Evolutionary conservation across 495 filamentous ascomycete genomes (phyloP).

Genomic region (Bathelium albidoporum): DNA sequence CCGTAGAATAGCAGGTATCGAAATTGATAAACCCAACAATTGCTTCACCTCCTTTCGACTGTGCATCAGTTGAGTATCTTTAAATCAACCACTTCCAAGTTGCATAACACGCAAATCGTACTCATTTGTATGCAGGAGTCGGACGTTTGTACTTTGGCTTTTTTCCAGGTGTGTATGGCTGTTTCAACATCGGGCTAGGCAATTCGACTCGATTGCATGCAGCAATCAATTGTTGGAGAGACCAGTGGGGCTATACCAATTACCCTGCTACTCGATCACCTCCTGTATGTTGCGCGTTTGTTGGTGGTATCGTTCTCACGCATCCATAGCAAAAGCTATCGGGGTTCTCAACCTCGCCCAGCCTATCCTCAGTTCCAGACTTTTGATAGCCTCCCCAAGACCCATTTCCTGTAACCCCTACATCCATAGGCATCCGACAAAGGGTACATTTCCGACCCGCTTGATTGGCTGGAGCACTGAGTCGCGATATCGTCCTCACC

Average conservation of each 20-base stretch:
- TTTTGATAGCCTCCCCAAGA: constrained; percentile 27
- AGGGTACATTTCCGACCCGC: constrained; percentile 15
- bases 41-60: too few species aligned
- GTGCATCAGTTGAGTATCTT: too few species aligned
- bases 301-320: constrained; percentile 34
- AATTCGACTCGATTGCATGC: too few species aligned
- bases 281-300: not conserved
- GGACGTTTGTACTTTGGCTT: too few species aligned
- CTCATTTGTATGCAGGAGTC: not conserved
- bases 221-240: too few species aligned
- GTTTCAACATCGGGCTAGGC: too few species aligned
- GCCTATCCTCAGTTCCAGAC: not conserved
- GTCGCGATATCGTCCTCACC: constrained; percentile 72
- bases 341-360: not conserved
- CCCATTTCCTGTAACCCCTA: constrained; percentile 19
- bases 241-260: not conserved
- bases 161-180: too few species aligned
- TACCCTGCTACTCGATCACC: not conserved
- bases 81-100: too few species aligned
- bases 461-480: constrained; percentile 26
- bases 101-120: not conserved
- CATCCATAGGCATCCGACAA: constrained; percentile 22
- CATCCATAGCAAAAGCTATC: constrained; percentile 48
- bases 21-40: too few species aligned
- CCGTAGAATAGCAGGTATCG: too few species aligned